phyloP scores from a whole-genome alignment of 2,329 filamentous ascomycete genomes.

The Neopestalotiopsis sp. region DNA sequence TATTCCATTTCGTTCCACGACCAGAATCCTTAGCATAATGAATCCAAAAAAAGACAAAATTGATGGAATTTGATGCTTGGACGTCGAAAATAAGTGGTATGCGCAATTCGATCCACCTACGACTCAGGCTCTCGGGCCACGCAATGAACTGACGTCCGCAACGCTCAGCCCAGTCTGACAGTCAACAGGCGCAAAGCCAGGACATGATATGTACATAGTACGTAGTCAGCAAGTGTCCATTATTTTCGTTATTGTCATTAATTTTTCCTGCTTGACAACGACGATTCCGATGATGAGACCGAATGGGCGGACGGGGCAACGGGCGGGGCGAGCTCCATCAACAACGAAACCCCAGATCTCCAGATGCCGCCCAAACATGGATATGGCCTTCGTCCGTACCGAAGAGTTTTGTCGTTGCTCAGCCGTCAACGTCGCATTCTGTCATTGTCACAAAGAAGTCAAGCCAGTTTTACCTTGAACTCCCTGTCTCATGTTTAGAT shows the following conservation, averaged over 20 bases:
- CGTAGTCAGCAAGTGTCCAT: not conserved
- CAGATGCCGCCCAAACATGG: conserved; percentile 3
- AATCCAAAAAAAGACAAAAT: not conserved
- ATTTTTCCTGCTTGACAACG: not conserved
- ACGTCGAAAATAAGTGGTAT: conserved; percentile 7
- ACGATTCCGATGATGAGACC: not conserved
- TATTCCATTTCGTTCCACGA: conserved; percentile 2
- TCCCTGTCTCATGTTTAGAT: conserved; percentile 17
- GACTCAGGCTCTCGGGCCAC: conserved; percentile 5
- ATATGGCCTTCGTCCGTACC: not conserved
- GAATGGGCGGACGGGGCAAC: not conserved
- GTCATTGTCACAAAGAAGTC: not conserved
- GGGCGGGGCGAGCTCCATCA: conserved; percentile 11
- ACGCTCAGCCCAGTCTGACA: not conserved
- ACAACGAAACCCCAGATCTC: conserved; percentile 15
- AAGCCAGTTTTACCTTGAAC: conserved; percentile 9
- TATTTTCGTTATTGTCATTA: not conserved
- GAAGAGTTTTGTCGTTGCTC: not conserved
- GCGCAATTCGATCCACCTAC: conserved; percentile 5
- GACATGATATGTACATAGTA: not conserved
- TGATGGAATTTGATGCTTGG: not conserved
- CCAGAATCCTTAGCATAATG: not conserved
- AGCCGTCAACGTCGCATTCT: conserved; percentile 6
- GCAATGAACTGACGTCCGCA: conserved; percentile 10
- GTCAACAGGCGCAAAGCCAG: not conserved